Conservation (phyloP, 192 early-diverging fungal genomes). For the Umbelopsis vinacea region DNA sequence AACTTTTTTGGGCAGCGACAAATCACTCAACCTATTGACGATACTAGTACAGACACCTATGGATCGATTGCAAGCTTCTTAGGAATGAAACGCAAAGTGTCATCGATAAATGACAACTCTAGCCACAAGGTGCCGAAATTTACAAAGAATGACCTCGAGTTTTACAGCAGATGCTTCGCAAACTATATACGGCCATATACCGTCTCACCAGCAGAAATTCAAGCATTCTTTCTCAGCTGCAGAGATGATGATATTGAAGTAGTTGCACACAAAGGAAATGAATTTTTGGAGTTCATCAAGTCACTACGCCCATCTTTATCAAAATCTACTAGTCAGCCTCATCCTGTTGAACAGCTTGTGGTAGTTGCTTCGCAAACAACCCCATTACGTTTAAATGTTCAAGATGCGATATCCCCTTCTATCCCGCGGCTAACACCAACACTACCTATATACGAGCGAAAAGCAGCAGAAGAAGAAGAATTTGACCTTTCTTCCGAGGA, state of each 20-base stretch:
- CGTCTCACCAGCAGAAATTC: conserved; percentile 7
- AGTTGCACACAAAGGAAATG: conserved; percentile 1
- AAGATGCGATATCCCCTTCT: neutral
- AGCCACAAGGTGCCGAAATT: neutral
- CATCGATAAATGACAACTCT: neutral
- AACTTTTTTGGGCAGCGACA: neutral
- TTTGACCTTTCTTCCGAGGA: neutral
- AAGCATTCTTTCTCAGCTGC: neutral
- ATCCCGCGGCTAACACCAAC: neutral
- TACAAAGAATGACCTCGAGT: neutral
- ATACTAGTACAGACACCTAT: neutral
- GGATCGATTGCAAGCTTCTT: neutral
- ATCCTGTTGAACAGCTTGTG: neutral
- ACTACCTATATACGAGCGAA: neutral
- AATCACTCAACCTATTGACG: neutral
- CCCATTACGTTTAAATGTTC: neutral
- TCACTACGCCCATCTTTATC: neutral
- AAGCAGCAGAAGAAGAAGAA: neutral
- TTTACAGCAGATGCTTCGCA: conserved; percentile 16
- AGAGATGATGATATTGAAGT: neutral
- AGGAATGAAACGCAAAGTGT: conserved; percentile 7
- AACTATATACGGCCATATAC: conserved; percentile 8
- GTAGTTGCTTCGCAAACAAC: neutral
- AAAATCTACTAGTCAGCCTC: neutral
- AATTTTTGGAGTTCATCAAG: conserved; percentile 1